A percentile compares a stretch with the other conserved stretches of the same genome.
Evolutionary conservation across 2,329 filamentous ascomycete species (phyloP).

Genomic region (Orbilia ellipsospora): DNA sequence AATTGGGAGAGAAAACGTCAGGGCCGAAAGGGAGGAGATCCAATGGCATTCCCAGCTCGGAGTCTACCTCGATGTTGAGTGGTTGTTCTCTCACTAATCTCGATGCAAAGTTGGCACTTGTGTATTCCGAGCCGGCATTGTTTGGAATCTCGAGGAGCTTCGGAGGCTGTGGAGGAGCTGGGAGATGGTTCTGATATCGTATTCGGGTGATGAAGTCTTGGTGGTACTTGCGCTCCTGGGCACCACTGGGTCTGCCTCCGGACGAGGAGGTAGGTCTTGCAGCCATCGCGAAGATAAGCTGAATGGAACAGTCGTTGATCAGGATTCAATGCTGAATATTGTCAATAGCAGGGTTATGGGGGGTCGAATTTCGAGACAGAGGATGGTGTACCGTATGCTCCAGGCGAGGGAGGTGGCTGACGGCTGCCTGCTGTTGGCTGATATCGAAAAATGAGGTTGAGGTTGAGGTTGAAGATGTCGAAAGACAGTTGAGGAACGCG

Average conservation of each 20-base stretch:
- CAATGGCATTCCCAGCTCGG: slow-evolving; percentile 96
- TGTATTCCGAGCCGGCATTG: slow-evolving; percentile 89
- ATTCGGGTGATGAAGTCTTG: slow-evolving; percentile 98
- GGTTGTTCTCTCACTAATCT: slow-evolving; percentile 90
- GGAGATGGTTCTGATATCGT: slow-evolving; percentile 93
- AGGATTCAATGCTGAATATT: not conserved
- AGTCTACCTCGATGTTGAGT: slow-evolving; percentile 95
- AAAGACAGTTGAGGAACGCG: slow-evolving; percentile 22
- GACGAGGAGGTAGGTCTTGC: slow-evolving; percentile 51
- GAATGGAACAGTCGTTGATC: not conserved
- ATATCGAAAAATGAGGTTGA: slow-evolving; percentile 11
- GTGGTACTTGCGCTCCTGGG: slow-evolving; percentile 67
- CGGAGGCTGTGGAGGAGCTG: slow-evolving; percentile 90
- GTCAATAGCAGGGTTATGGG: not conserved
- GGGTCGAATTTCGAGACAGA: not conserved
- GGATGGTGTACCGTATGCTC: not conserved
- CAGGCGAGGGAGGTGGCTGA: not conserved
- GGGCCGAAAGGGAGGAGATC: slow-evolving; percentile 75
- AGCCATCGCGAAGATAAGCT: slow-evolving; percentile 32
- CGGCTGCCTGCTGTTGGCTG: not conserved
- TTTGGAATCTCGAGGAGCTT: slow-evolving; percentile 98
- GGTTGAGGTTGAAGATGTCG: slow-evolving; percentile 18
- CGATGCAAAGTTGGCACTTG: slow-evolving; percentile 87
- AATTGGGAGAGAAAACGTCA: slow-evolving; percentile 26
- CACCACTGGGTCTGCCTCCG: slow-evolving; percentile 34